Percentiles rank a stretch among this genome's conserved stretches.
Evolutionary conservation across 495 filamentous ascomycete genomes (phyloP).

Genomic region (Talaromyces nanjingensis): DNA sequence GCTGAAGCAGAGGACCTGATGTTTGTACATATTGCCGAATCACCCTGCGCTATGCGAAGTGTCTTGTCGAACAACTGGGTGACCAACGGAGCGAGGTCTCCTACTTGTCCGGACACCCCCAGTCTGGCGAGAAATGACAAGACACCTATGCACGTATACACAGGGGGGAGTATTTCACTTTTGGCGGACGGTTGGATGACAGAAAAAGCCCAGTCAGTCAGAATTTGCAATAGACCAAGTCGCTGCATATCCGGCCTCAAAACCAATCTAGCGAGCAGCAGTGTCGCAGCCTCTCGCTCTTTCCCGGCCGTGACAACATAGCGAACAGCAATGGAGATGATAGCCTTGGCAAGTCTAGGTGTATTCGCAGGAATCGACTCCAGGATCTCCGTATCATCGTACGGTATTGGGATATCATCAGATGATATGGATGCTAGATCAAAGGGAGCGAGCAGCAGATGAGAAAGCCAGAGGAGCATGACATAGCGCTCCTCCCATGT

Average conservation of each 20-base stretch:
- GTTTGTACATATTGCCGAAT: conserved; percentile 31
- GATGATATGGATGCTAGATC: conserved; percentile 81
- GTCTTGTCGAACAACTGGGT: conserved; percentile 42
- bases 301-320: conserved; percentile 73
- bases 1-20: conserved; percentile 66
- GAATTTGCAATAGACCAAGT: conserved; percentile 55
- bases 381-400: conserved; percentile 19
- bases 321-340: conserved; percentile 61
- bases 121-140: conserved; percentile 74
- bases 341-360: conserved; percentile 62
- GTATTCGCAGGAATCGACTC: conserved; percentile 31
- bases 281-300: conserved; percentile 77
- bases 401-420: conserved; percentile 29
- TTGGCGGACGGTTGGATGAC: conserved; percentile 37
- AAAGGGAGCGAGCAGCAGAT: conserved; percentile 88
- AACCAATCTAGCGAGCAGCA: conserved; percentile 72
- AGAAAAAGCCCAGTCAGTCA: conserved; percentile 62
- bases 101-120: conserved; percentile 47
- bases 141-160: conserved; percentile 62
- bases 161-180: conserved; percentile 25
- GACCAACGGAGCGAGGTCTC: conserved; percentile 45
- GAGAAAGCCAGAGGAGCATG: conserved; percentile 86
- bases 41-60: conserved; percentile 30
- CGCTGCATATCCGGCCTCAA: conserved; percentile 82
- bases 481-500: conserved; percentile 87